These are phyloP conservation scores for Melaleuca alternifolia DNA, from an alignment of 345 rosid genomes.

Conservation along the genomic window DNA sequence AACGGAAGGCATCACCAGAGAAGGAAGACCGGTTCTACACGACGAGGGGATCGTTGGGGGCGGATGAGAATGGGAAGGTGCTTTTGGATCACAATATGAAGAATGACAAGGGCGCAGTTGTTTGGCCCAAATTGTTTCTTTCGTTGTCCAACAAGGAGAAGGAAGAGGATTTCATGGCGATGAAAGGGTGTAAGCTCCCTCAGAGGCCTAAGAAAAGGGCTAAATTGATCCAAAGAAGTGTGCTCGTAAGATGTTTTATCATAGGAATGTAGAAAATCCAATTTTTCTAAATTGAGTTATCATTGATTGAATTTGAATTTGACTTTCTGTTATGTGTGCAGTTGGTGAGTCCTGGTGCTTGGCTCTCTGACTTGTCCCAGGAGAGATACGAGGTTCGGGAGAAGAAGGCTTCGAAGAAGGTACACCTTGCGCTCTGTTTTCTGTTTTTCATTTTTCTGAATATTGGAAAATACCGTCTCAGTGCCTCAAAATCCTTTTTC, in stretches of 20 bases:
- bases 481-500: background rate
- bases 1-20: constrained; percentile 39
- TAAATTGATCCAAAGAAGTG: constrained; percentile 71
- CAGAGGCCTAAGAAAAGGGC: constrained; percentile 93
- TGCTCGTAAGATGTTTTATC: constrained; percentile 41
- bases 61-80: constrained; percentile 54
- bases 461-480: background rate
- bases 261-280: background rate
- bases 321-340: constrained; percentile 14
- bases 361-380: constrained; percentile 76
- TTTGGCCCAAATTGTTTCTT: constrained; percentile 74
- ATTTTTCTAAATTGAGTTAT: background rate
- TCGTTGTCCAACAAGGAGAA: constrained; percentile 82
- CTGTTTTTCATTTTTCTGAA: background rate
- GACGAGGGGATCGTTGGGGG: constrained; percentile 67
- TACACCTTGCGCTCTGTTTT: constrained; percentile 4
- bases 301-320: background rate
- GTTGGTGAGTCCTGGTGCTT: constrained; percentile 89
- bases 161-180: constrained; percentile 89
- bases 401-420: constrained; percentile 91
- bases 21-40: constrained; percentile 78
- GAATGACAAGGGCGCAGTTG: constrained; percentile 43
- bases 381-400: constrained; percentile 92
- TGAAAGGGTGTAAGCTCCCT: constrained; percentile 93
- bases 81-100: constrained; percentile 34